These are phyloP conservation scores for Hortaea sp. DNA, from an alignment of 2,329 filamentous ascomycete species.

Conservation along the genomic window DNA sequence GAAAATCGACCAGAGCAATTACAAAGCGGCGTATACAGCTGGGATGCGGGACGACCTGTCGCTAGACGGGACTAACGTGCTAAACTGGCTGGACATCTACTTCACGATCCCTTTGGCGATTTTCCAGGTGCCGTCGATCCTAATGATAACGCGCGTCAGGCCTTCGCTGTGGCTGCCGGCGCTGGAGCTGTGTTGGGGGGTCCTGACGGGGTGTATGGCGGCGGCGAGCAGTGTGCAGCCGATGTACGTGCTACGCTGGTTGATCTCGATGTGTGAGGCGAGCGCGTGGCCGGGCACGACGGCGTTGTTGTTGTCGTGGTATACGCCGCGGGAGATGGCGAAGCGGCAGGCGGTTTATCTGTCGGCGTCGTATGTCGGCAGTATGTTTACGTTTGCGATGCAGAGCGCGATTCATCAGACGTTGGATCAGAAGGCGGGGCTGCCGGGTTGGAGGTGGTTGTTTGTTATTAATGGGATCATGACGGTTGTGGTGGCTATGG, in stretches of 20 bases:
- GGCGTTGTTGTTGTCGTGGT: slow-evolving; percentile 44
- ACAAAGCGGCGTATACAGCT: too few species aligned
- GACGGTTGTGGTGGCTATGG: slow-evolving; percentile 45
- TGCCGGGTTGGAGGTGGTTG: slow-evolving; percentile 46
- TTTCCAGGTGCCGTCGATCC: slow-evolving; percentile 15
- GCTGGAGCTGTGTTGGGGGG: slow-evolving; percentile 40
- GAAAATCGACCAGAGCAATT: too few species aligned
- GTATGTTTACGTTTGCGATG: slow-evolving; percentile 44
- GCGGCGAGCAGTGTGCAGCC: slow-evolving; percentile 32
- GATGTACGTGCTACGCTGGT: slow-evolving; percentile 40
- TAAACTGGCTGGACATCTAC: too few species aligned
- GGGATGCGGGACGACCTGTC: too few species aligned
- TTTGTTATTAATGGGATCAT: slow-evolving; percentile 51
- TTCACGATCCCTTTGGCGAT: too few species aligned
- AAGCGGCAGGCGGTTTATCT: slow-evolving; percentile 46
- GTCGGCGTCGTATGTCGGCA: slow-evolving; percentile 35
- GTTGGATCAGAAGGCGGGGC: neutral
- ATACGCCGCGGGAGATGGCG: slow-evolving; percentile 40
- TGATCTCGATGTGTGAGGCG: slow-evolving; percentile 40
- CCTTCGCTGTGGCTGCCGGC: slow-evolving; percentile 40
- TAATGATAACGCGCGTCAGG: slow-evolving; percentile 33
- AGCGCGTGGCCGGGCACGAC: slow-evolving; percentile 43
- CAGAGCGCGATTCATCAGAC: slow-evolving; percentile 29
- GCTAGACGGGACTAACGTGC: too few species aligned
- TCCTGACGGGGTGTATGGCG: slow-evolving; percentile 38